A percentile compares a stretch with the other conserved stretches of the same genome.
Conservation (phyloP, 2,329 filamentous ascomycete genomes). For the Tolypocladium ovalisporum region DNA sequence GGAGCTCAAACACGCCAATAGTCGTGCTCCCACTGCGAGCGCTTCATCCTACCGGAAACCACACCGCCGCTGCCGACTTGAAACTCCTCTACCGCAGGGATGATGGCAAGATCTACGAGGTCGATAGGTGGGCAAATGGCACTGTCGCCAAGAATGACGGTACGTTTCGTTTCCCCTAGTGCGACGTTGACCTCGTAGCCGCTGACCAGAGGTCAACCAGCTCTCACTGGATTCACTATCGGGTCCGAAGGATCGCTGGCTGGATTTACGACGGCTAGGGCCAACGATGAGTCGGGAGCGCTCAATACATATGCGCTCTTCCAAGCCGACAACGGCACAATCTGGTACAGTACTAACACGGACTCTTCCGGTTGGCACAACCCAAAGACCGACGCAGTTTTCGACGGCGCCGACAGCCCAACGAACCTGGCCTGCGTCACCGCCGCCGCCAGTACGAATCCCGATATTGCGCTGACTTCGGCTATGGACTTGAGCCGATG, state of each 20-base stretch:
- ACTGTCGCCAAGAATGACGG: neutral
- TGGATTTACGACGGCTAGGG: neutral
- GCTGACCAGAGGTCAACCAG: neutral
- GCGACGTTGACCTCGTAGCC: too few relatives aligned
- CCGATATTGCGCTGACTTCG: neutral
- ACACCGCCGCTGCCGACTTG: neutral
- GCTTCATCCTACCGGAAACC: neutral
- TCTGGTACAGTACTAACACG: neutral
- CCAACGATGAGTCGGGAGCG: neutral
- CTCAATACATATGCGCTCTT: neutral
- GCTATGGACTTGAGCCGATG: neutral
- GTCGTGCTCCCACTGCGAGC: neutral
- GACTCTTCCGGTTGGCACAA: neutral
- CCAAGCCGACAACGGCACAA: neutral
- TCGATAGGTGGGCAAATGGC: neutral
- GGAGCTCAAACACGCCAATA: neutral
- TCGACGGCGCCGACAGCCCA: neutral
- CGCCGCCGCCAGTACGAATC: neutral
- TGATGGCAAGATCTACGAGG: neutral
- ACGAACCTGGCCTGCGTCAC: neutral
- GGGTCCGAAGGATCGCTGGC: neutral
- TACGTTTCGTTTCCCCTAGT: too few relatives aligned
- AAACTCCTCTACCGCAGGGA: neutral
- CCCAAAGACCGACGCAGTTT: neutral
- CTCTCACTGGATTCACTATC: neutral